Evolutionary conservation across 345 rosid genomes (phyloP), one percentile per base, ranked within the genome.

Genomic region (Tarenaya hassleriana): DNA sequence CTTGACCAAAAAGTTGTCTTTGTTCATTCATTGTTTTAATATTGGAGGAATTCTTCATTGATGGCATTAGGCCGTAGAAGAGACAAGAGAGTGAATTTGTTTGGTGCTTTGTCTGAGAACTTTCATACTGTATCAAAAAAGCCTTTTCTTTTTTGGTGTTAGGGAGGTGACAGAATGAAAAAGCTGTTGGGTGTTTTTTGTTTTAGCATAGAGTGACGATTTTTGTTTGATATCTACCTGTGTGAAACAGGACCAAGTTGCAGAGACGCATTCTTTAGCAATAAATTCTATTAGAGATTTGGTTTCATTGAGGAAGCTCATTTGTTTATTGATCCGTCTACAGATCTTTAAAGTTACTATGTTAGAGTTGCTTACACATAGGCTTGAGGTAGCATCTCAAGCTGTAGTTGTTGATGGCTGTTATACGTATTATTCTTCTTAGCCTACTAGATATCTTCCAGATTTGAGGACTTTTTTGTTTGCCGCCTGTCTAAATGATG

Each of bases 401-500:
- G 45, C 13, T 64, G 16, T 35, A 24, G 29, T 37, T 37, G 15
- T 37, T 10, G 41, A 37, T 37, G 41, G 15, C 11, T 2, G 8
- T 37, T 2, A 37, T 10, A 37, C 8, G 11, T 37, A 3, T 37
- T 10, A 1, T 13, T 10, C 4, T 3, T 8, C 11, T 10, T 37
- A n/a, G n/a, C n/a, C n/a, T n/a, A n/a, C n/a, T n/a, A 35, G 5
- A 39, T 44, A 1, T 37, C 51, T 41, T 60, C 18, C 27, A 53
- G 21, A 37, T 60, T 15, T 20, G 52, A 32, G 56, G 35, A 50
- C 7, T 7, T 16, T 46, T 44, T n/a, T 49, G 52, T 38, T 64
- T 57, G 40, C 43, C 8, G 34, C 24, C 13, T 50, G 57, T 4
- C 47, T 21, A 41, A 41, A 35, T 39, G 19, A 44, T 15, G 47